Percentiles rank a stretch among this genome's conserved stretches.
These are phyloP conservation scores for Plasmodium inui DNA, from an alignment of 169 alveolate species.

Conservation along the genomic window DNA sequence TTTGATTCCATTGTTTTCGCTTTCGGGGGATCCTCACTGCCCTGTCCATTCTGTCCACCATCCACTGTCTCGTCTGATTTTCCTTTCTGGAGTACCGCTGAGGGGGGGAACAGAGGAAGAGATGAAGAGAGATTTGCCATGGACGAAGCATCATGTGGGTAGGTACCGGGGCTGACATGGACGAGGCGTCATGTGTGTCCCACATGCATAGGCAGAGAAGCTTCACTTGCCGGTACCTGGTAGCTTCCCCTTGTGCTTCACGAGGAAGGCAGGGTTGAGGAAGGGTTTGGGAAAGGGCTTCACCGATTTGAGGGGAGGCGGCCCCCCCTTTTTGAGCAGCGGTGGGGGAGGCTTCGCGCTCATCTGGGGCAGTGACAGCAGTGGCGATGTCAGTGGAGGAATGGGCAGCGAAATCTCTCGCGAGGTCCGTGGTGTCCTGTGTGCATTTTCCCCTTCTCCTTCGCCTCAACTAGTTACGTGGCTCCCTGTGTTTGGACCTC, in stretches of 20 bases:
- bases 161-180: not conserved
- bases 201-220: not conserved
- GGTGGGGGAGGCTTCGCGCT: conserved; percentile 14
- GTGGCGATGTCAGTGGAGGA: too few species aligned
- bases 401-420: too few species aligned
- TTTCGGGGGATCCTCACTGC: not conserved
- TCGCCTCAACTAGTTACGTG: too few species aligned
- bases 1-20: not conserved
- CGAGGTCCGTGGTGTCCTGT: too few species aligned
- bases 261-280: not conserved
- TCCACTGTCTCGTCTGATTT: not conserved
- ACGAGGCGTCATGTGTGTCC: not conserved
- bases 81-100: not conserved
- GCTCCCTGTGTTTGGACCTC: too few species aligned
- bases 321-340: not conserved
- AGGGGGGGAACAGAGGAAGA: not conserved
- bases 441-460: too few species aligned
- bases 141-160: too few species aligned
- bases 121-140: too few species aligned
- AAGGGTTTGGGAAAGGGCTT: conserved; percentile 12
- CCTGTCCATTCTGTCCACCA: not conserved
- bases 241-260: conserved; percentile 35
- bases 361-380: not conserved
- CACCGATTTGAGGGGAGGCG: conserved; percentile 11
- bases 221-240: conserved; percentile 12